Evolutionary conservation across 208 protist species (phyloP).

Genomic region (Trichomonas gallinae): DNA sequence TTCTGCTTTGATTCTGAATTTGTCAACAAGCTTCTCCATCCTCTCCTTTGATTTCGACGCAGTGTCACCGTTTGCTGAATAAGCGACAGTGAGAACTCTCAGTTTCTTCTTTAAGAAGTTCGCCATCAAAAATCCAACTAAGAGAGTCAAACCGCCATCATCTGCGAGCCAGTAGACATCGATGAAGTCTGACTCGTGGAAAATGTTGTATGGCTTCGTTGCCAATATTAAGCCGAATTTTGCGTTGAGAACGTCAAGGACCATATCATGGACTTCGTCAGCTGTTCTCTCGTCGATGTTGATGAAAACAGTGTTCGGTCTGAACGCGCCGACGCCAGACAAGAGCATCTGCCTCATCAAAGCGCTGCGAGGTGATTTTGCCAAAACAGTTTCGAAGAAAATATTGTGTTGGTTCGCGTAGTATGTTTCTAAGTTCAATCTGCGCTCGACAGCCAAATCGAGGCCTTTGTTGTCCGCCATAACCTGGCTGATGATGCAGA

Average conservation of each 20-base stretch:
- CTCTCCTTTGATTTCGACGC: not conserved
- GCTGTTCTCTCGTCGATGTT: not conserved
- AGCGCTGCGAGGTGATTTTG: not conserved
- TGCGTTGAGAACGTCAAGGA: not conserved
- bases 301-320: not conserved
- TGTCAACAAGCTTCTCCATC: not conserved
- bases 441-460: not conserved
- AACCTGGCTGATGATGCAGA: not conserved
- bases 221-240: not conserved
- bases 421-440: not conserved
- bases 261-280: not conserved
- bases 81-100: not conserved
- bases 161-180: not conserved
- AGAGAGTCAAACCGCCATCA: not conserved
- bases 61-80: not conserved
- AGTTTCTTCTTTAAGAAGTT: not conserved
- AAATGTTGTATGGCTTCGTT: not conserved
- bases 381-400: not conserved
- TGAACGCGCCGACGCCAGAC: not conserved
- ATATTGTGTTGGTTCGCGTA: not conserved
- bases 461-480: not conserved
- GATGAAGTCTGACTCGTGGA: not conserved
- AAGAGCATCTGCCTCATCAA: not conserved
- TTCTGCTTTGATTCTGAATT: not conserved
- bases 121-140: not conserved